phyloP scores from a whole-genome alignment of 1,139 yeast species.

The Spathaspora sp. region DNA sequence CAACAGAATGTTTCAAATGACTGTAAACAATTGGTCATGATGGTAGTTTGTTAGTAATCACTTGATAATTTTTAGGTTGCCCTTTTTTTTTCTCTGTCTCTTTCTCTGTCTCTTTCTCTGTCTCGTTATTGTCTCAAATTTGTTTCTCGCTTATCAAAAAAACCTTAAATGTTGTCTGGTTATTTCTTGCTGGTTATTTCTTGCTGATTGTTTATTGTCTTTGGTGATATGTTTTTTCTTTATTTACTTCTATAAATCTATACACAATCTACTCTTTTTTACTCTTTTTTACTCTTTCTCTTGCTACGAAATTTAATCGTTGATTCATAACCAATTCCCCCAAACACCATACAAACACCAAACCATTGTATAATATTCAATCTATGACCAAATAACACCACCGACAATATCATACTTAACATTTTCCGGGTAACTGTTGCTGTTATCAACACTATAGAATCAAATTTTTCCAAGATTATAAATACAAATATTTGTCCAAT shows the following conservation, averaged over 20 bases:
- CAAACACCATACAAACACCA: conserved; percentile 78
- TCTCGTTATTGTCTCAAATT: neutral
- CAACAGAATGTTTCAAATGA: conserved; percentile 39
- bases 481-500: conserved; percentile 92
- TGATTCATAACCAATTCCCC: conserved; percentile 52
- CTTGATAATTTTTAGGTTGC: neutral
- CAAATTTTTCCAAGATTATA: conserved; percentile 77
- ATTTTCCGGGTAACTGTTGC: conserved; percentile 95
- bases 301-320: conserved; percentile 16
- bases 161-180: neutral
- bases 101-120: neutral
- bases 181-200: neutral
- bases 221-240: neutral
- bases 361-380: conserved; percentile 67
- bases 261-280: conserved; percentile 4
- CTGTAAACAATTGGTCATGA: neutral
- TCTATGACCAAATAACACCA: conserved; percentile 76
- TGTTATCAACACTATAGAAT: conserved; percentile 80
- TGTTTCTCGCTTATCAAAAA: neutral
- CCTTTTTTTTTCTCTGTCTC: neutral
- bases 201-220: no score
- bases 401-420: conserved; percentile 91
- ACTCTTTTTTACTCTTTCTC: conserved; percentile 1
- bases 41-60: neutral
- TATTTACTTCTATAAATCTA: neutral